These are phyloP conservation scores for Aspergillus transmontanensis DNA, from an alignment of 2,329 filamentous ascomycete genomes.

Conservation along the genomic window DNA sequence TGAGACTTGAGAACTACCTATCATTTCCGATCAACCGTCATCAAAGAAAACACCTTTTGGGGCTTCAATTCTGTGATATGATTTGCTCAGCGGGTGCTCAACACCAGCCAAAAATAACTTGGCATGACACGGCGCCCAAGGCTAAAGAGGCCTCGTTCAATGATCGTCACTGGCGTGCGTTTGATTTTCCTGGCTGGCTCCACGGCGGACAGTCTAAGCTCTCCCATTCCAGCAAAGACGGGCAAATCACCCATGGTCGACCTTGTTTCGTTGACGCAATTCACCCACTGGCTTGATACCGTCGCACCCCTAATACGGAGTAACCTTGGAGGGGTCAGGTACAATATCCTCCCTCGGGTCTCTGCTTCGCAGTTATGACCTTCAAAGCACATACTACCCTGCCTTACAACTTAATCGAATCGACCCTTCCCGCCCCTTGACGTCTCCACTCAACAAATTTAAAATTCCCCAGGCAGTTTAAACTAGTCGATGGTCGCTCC, in stretches of 20 bases:
- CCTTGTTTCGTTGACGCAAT: constrained; percentile 24
- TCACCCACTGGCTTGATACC: background rate
- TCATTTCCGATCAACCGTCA: background rate
- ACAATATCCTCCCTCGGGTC: background rate
- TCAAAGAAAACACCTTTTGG: background rate
- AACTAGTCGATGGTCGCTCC: constrained; percentile 6
- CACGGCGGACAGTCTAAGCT: constrained; percentile 5
- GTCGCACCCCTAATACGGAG: constrained; percentile 1
- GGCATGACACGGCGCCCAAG: background rate
- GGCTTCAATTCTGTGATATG: background rate
- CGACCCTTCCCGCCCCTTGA: constrained; percentile 13
- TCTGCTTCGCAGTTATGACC: background rate
- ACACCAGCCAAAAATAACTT: constrained; percentile 1
- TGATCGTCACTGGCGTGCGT: constrained; percentile 10
- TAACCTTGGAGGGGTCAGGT: background rate
- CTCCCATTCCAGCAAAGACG: constrained; percentile 1
- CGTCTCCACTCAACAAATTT: constrained; percentile 13
- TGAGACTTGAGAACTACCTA: background rate
- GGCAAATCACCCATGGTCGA: constrained; percentile 13
- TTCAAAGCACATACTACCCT: background rate
- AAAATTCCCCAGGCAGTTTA: constrained; percentile 11
- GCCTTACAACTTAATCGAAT: constrained; percentile 1
- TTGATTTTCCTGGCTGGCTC: constrained; percentile 2
- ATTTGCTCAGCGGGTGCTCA: background rate
- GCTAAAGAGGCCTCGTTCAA: background rate